These are phyloP conservation scores for Cadophora gregata DNA, from an alignment of 2,329 filamentous ascomycete species.

Conservation along the genomic window DNA sequence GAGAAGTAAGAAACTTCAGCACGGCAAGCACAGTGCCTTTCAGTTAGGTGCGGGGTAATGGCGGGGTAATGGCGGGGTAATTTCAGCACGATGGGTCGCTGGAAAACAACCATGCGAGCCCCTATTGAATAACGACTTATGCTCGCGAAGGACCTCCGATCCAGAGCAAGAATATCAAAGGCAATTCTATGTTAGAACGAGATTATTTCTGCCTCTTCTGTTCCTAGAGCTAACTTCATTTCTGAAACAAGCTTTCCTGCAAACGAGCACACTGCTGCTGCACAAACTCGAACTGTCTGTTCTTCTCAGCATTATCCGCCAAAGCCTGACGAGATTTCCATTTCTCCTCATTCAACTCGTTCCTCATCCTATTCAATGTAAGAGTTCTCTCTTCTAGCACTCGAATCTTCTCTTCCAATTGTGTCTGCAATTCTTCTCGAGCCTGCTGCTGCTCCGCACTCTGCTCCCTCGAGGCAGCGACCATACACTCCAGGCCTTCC, in stretches of 20 bases:
- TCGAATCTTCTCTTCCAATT: slow-evolving; percentile 11
- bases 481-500: background rate
- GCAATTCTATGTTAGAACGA: no score
- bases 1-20: no score
- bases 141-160: no score
- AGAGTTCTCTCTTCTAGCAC: background rate
- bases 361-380: background rate
- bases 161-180: no score
- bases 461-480: background rate
- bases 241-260: background rate
- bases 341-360: slow-evolving; percentile 12
- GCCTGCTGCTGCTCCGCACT: background rate
- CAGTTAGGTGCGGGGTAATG: background rate
- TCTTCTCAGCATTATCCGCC: background rate
- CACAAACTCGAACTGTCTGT: slow-evolving; percentile 12
- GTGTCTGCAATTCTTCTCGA: background rate
- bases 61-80: background rate
- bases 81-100: background rate
- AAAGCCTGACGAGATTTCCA: background rate
- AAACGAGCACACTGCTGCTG: slow-evolving; percentile 19
- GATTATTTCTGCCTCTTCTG: background rate
- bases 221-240: background rate
- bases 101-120: background rate
- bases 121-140: background rate
- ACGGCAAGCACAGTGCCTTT: background rate